A percentile compares a stretch with the other conserved stretches of the same genome.
Conservation (phyloP, 257 asterid genomes). For the Avicennia marina region DNA sequence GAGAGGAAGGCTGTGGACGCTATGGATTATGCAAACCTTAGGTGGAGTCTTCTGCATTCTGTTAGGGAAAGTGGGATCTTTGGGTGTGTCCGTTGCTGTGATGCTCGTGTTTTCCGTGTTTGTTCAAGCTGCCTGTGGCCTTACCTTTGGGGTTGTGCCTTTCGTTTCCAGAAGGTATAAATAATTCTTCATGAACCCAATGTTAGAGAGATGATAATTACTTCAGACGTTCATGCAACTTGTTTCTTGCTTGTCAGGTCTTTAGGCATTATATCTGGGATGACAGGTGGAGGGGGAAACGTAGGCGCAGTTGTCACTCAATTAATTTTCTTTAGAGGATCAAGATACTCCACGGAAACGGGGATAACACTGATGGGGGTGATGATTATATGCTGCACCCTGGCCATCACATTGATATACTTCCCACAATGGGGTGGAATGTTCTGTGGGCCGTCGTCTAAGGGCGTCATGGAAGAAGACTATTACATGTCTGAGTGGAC, state of each 20-base stretch:
- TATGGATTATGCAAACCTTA: slow-evolving; percentile 61
- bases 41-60: slow-evolving; percentile 72
- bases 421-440: slow-evolving; percentile 98
- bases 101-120: slow-evolving; percentile 73
- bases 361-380: slow-evolving; percentile 80
- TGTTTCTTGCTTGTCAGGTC: slow-evolving; percentile 38
- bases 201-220: not conserved
- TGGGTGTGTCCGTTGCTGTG: slow-evolving; percentile 45
- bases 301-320: slow-evolving; percentile 75
- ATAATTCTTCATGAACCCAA: not conserved
- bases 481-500: slow-evolving; percentile 83
- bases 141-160: slow-evolving; percentile 82
- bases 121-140: slow-evolving; percentile 93
- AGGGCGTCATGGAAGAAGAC: slow-evolving; percentile 62
- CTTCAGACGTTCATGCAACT: not conserved
- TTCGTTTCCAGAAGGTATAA: slow-evolving; percentile 72
- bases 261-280: slow-evolving; percentile 68
- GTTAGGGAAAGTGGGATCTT: slow-evolving; percentile 55
- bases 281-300: slow-evolving; percentile 91
- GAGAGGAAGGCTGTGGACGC: slow-evolving; percentile 79
- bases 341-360: slow-evolving; percentile 55
- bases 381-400: slow-evolving; percentile 64
- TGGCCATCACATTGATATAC: slow-evolving; percentile 42
- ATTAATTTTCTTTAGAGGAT: slow-evolving; percentile 72
- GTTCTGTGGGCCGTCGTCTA: slow-evolving; percentile 56